phyloP scores from a whole-genome alignment of 768 basidiomycete species.

The Mrakia gelida region DNA sequence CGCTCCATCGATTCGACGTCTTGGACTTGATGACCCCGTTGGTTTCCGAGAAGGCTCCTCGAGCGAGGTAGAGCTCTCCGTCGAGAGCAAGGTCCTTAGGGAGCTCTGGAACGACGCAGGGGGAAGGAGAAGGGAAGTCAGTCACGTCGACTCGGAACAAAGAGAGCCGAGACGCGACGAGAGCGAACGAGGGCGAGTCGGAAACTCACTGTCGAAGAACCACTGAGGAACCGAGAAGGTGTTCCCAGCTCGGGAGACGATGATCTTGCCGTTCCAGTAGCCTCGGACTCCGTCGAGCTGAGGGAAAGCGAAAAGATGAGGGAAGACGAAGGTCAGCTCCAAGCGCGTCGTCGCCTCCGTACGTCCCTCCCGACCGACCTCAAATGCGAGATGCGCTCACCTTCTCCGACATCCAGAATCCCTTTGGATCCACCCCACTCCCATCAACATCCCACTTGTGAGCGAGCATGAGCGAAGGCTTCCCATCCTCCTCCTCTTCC shows the following conservation, averaged over 20 bases:
- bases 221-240: not conserved
- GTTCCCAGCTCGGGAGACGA: not conserved
- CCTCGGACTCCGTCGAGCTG: not conserved
- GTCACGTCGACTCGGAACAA: too few species aligned
- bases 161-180: too few species aligned
- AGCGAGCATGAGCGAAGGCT: not conserved
- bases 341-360: too few species aligned
- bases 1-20: not conserved
- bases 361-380: too few species aligned
- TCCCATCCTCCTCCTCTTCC: not conserved
- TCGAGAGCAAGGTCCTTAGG: not conserved
- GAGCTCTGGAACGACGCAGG: not conserved
- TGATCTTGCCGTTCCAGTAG: not conserved
- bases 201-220: not conserved
- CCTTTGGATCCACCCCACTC: not conserved
- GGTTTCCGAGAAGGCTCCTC: not conserved
- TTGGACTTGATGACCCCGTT: not conserved
- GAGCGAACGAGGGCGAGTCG: not conserved
- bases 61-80: constrained; percentile 1
- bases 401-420: not conserved
- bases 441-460: not conserved
- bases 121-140: not conserved
- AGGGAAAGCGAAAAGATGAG: not conserved
- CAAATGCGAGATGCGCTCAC: not conserved
- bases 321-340: not conserved